Conservation (phyloP, 148 eudicot species). For the Camellia sinensis region DNA sequence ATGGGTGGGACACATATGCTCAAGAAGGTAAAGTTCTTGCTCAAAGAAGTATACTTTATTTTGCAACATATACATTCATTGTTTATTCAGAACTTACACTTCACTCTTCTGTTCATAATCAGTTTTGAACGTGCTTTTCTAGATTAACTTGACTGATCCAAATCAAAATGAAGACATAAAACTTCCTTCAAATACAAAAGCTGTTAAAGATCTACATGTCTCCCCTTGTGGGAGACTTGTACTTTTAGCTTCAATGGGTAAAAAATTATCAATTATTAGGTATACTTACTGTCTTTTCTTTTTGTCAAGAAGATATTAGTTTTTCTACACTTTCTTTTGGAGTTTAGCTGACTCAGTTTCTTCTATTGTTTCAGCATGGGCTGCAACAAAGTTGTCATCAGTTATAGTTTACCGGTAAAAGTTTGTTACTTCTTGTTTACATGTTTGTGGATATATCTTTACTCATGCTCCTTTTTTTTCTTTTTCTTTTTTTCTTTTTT, state of each 20-base stretch:
- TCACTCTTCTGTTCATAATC: background rate
- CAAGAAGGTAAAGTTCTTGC: conserved; percentile 25
- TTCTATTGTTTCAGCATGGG: conserved; percentile 37
- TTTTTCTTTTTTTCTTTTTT: background rate
- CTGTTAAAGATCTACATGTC: conserved; percentile 39
- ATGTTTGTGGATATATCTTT: background rate
- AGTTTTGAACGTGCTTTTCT: conserved; percentile 4
- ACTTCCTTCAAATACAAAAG: conserved; percentile 33
- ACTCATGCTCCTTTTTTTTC: too few relatives aligned
- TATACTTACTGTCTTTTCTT: conserved; percentile 3
- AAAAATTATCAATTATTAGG: conserved; percentile 43
- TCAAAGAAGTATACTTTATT: background rate
- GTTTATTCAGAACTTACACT: too few relatives aligned
- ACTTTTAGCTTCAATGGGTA: conserved; percentile 39
- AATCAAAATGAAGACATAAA: conserved; percentile 35
- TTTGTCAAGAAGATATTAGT: background rate
- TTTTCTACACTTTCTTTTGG: background rate
- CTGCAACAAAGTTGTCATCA: conserved; percentile 36
- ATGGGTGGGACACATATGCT: conserved; percentile 38
- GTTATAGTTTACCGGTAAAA: conserved; percentile 42
- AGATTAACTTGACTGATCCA: conserved; percentile 38
- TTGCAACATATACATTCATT: background rate
- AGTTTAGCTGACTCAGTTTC: background rate
- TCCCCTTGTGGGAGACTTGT: conserved; percentile 36
- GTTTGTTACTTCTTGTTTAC: conserved; percentile 9